Evolutionary conservation across 1,139 yeast genomes (phyloP).

Genomic region (Kurtzmaniella quercitrusa): DNA sequence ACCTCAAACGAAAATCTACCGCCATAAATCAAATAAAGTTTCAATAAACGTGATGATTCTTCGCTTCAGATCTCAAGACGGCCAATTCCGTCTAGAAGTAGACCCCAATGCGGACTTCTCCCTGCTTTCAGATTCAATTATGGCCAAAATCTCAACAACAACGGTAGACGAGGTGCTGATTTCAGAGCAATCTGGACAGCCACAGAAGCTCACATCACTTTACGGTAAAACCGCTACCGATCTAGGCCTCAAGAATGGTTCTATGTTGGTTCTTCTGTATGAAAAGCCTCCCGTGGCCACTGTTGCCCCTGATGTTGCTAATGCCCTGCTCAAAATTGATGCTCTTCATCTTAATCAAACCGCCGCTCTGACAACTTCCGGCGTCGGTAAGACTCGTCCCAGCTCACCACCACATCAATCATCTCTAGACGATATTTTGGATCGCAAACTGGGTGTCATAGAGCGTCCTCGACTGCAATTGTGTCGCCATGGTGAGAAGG

Average conservation of each 20-base stretch:
- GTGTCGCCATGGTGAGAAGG: slow-evolving; percentile 87
- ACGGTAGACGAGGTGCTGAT: slow-evolving; percentile 34
- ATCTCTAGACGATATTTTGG: slow-evolving; percentile 66
- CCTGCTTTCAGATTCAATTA: slow-evolving; percentile 43
- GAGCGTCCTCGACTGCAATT: slow-evolving; percentile 56
- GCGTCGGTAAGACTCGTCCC: not conserved
- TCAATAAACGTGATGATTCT: no score
- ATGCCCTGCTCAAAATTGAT: not conserved
- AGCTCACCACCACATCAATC: slow-evolving; percentile 28
- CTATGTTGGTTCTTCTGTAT: slow-evolving; percentile 62
- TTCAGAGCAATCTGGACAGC: slow-evolving; percentile 25
- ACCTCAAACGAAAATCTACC: no score
- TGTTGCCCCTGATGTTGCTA: not conserved
- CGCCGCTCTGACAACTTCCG: not conserved
- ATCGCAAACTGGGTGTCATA: slow-evolving; percentile 69
- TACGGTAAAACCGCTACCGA: slow-evolving; percentile 44
- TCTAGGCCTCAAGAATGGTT: slow-evolving; percentile 76
- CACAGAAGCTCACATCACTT: slow-evolving; percentile 37
- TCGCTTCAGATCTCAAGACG: slow-evolving; percentile 81
- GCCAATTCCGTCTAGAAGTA: slow-evolving; percentile 66
- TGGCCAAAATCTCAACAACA: slow-evolving; percentile 27
- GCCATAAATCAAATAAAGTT: no score
- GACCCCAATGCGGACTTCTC: slow-evolving; percentile 47
- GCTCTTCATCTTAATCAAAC: not conserved
- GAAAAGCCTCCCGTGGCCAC: slow-evolving; percentile 14